Conservation (phyloP, 1,139 yeast genomes). For the Diutina rugosa region DNA sequence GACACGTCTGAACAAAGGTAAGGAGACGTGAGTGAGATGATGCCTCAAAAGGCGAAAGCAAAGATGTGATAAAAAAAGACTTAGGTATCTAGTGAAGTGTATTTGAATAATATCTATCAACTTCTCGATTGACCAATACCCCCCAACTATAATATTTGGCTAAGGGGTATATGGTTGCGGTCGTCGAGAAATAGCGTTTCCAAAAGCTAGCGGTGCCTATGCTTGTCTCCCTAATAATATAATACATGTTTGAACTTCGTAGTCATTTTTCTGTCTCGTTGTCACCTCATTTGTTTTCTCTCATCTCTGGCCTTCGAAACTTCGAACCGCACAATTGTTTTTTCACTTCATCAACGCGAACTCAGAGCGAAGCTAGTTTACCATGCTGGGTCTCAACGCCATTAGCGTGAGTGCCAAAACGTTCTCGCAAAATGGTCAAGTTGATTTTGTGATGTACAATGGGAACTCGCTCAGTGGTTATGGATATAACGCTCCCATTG, state of each 20-base stretch:
- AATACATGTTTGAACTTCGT: too few species aligned
- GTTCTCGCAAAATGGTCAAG: conserved; percentile 1
- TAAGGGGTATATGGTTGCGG: too few species aligned
- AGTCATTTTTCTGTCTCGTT: background rate
- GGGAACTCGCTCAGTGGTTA: conserved; percentile 4
- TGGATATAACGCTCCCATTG: conserved; percentile 17
- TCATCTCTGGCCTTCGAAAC: background rate
- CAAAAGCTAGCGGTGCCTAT: too few species aligned
- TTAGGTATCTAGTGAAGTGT: too few species aligned
- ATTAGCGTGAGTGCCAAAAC: background rate
- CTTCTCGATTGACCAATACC: too few species aligned
- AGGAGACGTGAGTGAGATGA: background rate
- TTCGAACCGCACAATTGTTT: background rate
- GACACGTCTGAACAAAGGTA: background rate
- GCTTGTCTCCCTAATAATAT: background rate
- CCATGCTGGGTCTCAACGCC: background rate
- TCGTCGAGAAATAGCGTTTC: too few species aligned
- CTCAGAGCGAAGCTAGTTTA: background rate
- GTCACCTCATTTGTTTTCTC: background rate
- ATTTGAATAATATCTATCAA: too few species aligned
- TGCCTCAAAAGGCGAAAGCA: background rate
- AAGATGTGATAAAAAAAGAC: background rate
- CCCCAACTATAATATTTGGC: too few species aligned
- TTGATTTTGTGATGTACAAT: conserved; percentile 2
- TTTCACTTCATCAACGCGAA: background rate